Evolutionary conservation across 2,329 filamentous ascomycete genomes (phyloP).

Genomic region (Gliomastix tumulicola): DNA sequence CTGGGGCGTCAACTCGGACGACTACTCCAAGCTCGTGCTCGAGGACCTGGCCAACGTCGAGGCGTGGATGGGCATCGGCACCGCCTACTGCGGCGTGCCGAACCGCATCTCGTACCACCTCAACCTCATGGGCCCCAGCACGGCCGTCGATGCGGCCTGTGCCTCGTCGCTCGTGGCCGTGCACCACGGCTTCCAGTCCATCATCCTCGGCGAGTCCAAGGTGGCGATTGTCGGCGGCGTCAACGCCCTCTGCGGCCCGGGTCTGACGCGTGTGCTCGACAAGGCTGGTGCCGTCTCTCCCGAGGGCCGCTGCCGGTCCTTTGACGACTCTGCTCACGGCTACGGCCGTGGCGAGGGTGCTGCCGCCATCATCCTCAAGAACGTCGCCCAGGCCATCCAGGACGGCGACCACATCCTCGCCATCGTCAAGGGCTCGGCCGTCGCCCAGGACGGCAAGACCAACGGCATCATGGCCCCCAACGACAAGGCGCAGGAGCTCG

Average conservation of each 20-base stretch:
- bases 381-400: constrained; percentile 45
- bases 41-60: constrained; percentile 1
- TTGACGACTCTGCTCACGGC: constrained; percentile 36
- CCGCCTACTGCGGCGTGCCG: constrained; percentile 16
- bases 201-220: constrained; percentile 35
- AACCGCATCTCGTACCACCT: constrained; percentile 29
- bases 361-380: constrained; percentile 51
- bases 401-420: constrained; percentile 38
- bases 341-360: constrained; percentile 60
- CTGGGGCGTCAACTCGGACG: constrained; percentile 2
- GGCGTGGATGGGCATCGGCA: constrained; percentile 20
- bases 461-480: constrained; percentile 43
- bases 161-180: constrained; percentile 23
- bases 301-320: constrained; percentile 4
- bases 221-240: constrained; percentile 37
- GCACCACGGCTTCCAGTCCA: constrained; percentile 15
- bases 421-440: constrained; percentile 18
- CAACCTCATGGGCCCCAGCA: constrained; percentile 24
- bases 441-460: constrained; percentile 26
- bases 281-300: constrained; percentile 4
- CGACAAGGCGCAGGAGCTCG: constrained; percentile 16
- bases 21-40: constrained; percentile 1
- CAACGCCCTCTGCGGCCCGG: constrained; percentile 14
- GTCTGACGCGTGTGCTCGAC: constrained; percentile 5
- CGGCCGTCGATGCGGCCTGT: constrained; percentile 27